A percentile compares a stretch with the other conserved stretches of the same genome.
These are phyloP conservation scores for Magnusiomyces paraingens DNA, from an alignment of 1,139 yeast species.

Conservation along the genomic window DNA sequence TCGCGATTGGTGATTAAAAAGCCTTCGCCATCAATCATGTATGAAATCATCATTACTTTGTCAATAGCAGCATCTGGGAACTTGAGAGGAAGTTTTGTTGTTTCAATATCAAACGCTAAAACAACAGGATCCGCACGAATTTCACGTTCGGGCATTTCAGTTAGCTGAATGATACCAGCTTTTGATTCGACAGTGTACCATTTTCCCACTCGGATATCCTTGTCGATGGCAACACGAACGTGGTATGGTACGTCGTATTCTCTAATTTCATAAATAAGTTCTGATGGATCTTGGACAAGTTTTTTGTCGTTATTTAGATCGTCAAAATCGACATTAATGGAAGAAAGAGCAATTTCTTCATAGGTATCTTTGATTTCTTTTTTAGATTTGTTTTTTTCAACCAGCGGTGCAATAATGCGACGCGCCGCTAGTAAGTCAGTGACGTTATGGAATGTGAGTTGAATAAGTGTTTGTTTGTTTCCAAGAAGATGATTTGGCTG, in stretches of 20 bases:
- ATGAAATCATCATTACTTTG: slow-evolving; percentile 97
- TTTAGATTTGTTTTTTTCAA: slow-evolving; percentile 58
- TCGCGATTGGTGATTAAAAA: slow-evolving; percentile 89
- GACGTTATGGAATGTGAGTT: slow-evolving; percentile 68
- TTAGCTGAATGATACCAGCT: slow-evolving; percentile 49
- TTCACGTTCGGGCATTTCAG: slow-evolving; percentile 64
- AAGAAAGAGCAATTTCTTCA: slow-evolving; percentile 42
- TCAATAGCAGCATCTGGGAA: slow-evolving; percentile 93
- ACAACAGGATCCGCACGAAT: slow-evolving; percentile 98
- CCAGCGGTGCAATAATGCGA: slow-evolving; percentile 58
- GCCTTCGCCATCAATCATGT: slow-evolving; percentile 98
- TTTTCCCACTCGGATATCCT: slow-evolving; percentile 80
- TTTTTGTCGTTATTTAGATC: slow-evolving; percentile 16
- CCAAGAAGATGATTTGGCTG: slow-evolving; percentile 83
- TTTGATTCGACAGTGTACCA: slow-evolving; percentile 82
- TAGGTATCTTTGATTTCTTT: slow-evolving; percentile 68
- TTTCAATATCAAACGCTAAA: slow-evolving; percentile 94
- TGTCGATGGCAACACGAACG: slow-evolving; percentile 90
- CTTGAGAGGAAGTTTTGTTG: slow-evolving; percentile 92
- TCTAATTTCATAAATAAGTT: slow-evolving; percentile 67
- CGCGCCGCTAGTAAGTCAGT: slow-evolving; percentile 72
- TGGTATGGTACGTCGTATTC: slow-evolving; percentile 97
- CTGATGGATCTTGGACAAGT: slow-evolving; percentile 46
- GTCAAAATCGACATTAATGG: slow-evolving; percentile 23
- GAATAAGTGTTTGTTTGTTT: slow-evolving; percentile 54